A percentile compares a stretch with the other conserved stretches of the same genome.
phyloP scores from a whole-genome alignment of 371 early-diverging fungal species.

The Choanephora cucurbitarum region DNA sequence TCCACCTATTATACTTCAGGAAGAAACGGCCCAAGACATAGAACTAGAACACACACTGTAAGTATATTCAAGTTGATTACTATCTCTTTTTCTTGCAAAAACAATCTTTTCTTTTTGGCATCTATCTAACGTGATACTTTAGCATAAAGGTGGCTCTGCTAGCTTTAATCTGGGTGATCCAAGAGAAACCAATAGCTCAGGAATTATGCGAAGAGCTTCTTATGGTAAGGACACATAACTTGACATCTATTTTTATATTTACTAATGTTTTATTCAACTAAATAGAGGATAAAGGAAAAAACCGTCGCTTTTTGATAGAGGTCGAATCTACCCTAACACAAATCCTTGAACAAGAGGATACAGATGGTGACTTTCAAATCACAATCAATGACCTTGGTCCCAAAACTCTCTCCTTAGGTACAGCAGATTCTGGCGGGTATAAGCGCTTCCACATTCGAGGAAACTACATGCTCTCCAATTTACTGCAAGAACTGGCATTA shows the following conservation, averaged over 20 bases:
- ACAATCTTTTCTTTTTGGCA: no score
- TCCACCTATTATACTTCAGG: constrained; percentile 53
- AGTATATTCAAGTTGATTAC: not conserved
- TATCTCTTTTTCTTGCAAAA: no score
- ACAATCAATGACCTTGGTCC: constrained; percentile 90
- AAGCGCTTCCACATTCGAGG: constrained; percentile 84
- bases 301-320: constrained; percentile 77
- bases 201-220: constrained; percentile 40
- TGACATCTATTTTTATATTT: not conserved
- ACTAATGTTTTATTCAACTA: no score
- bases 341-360: constrained; percentile 89
- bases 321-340: constrained; percentile 73
- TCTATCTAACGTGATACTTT: not conserved
- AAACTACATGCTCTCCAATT: constrained; percentile 88
- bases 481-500: constrained; percentile 93
- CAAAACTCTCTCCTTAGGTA: constrained; percentile 82
- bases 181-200: constrained; percentile 7
- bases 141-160: constrained; percentile 7
- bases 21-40: constrained; percentile 26
- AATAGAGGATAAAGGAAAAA: constrained; percentile 67
- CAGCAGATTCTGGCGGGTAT: constrained; percentile 81
- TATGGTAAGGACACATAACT: constrained; percentile 32
- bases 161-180: constrained; percentile 5
- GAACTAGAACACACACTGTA: constrained; percentile 34
- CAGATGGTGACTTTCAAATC: constrained; percentile 89